phyloP scores from a whole-genome alignment of 192 early-diverging fungal species.

The Mortierella alpina region DNA sequence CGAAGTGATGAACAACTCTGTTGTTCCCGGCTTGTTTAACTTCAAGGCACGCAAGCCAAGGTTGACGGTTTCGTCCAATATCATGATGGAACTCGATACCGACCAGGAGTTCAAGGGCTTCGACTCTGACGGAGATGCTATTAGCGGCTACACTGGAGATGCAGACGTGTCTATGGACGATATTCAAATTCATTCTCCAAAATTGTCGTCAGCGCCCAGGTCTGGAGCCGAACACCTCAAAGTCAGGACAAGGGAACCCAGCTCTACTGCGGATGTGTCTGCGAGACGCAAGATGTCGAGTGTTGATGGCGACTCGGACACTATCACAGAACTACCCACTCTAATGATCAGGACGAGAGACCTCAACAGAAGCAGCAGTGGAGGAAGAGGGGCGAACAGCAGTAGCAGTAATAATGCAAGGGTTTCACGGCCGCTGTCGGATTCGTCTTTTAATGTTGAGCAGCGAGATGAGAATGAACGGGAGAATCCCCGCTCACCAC shows the following conservation, averaged over 20 bases:
- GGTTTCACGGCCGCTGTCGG: constrained; percentile 4
- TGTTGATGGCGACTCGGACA: constrained; percentile 46
- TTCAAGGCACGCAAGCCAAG: constrained; percentile 28
- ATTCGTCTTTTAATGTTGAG: constrained; percentile 30
- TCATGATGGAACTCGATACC: constrained; percentile 33
- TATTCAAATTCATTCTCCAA: constrained; percentile 1
- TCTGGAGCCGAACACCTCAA: neutral
- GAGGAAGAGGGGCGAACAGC: neutral
- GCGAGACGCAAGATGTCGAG: constrained; percentile 23
- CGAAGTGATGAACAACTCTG: constrained; percentile 48
- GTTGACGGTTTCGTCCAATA: constrained; percentile 36
- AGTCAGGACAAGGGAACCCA: neutral
- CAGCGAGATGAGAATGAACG: constrained; percentile 1
- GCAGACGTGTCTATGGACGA: constrained; percentile 52
- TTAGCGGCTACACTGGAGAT: constrained; percentile 49
- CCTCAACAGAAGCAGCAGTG: constrained; percentile 21
- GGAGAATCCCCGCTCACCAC: constrained; percentile 20
- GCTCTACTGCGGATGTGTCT: neutral
- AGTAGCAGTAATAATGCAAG: neutral
- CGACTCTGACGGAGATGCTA: constrained; percentile 48
- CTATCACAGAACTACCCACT: constrained; percentile 24
- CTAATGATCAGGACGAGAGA: constrained; percentile 28
- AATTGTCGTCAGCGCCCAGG: neutral
- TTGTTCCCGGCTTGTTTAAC: constrained; percentile 38
- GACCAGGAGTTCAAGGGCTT: constrained; percentile 44